These are phyloP conservation scores for Wickerhamomyces subpelliculosus DNA, from an alignment of 805 yeast genomes.

Conservation along the genomic window DNA sequence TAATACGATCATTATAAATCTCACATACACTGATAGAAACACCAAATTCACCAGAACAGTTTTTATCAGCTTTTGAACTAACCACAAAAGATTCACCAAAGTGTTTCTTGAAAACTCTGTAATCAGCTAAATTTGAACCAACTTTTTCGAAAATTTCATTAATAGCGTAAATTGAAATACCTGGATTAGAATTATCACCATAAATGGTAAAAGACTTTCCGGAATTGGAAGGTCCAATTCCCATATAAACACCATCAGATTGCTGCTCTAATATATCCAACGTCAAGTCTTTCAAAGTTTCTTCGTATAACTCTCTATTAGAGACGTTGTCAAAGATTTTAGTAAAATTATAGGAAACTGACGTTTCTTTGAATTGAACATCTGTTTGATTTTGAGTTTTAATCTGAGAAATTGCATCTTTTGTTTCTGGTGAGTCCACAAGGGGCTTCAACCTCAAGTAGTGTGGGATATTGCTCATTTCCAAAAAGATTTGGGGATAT, in stretches of 20 bases:
- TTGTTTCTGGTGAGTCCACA: conserved; percentile 10
- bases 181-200: conserved; percentile 29
- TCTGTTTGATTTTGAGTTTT: conserved; percentile 17
- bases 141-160: conserved; percentile 27
- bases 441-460: conserved; percentile 32
- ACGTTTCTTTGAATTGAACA: conserved; percentile 20
- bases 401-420: conserved; percentile 12
- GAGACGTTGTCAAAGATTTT: conserved; percentile 25
- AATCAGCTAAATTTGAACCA: conserved; percentile 13
- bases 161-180: conserved; percentile 28
- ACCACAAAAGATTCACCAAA: conserved; percentile 19
- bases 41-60: conserved; percentile 22
- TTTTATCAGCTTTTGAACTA: conserved; percentile 14
- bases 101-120: conserved; percentile 10
- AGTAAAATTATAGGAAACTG: conserved; percentile 24
- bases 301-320: conserved; percentile 31
- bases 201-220: conserved; percentile 39
- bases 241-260: conserved; percentile 39
- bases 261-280: conserved; percentile 21
- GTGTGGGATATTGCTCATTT: conserved; percentile 24
- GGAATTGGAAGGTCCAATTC: conserved; percentile 48
- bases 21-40: conserved; percentile 48
- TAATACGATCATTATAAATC: conserved; percentile 39
- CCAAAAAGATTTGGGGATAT: too few relatives aligned
- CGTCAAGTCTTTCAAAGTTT: conserved; percentile 14